Base-by-base conservation (phyloP, 2,329 filamentous ascomycete genomes). In the Tricladium varicosporioides region DNA sequence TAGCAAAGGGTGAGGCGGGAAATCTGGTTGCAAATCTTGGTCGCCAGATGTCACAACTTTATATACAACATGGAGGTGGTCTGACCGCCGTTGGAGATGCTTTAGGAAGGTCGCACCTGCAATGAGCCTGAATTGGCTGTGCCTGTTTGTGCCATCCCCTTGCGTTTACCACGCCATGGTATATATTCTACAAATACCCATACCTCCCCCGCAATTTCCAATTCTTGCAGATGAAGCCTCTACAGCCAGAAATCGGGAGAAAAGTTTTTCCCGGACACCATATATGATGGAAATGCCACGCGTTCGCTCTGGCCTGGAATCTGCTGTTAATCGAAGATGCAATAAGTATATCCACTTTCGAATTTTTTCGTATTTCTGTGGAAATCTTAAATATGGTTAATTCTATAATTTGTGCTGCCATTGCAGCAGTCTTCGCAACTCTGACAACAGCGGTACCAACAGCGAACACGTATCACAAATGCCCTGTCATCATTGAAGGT, bases 401-500 rank as follows among this genome's bases (percentile, higher is more conserved):
- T 40, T 40, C n/a, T n/a, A 40, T 13, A 40, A 40, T 40, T 40
- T 10, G 9, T 40, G 27, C 33, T 16, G 48, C 42, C 10, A 44
- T 46, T 15, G 33, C 33, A 48, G 44, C 19, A 13, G 36, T 40
- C 11, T 40, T n/a, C 11, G 36, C 36, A 40, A n/a, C 36, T n/a
- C 9, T 51, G 8, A 36, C 53, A 8, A 45, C 43, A 19, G 53
- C 49, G 48, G 36, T 40, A 40, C 36, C 22, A 27, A 27, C 22
- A 27, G 22, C 22, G 22, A 27, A 27, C 22, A 7, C 22, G 22
- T 27, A 27, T 7, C 22, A 27, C 22, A 63, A 65, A 31, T 74
- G 71, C 60, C 59, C 68, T 4, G 60, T 78, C 48, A 71, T 74
- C 59, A 77, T 80, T 51, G 77, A 80, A 54, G 77, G 77, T 31